These are phyloP conservation scores for Solanum verrucosum DNA, from an alignment of 257 asterid species.

Conservation along the genomic window DNA sequence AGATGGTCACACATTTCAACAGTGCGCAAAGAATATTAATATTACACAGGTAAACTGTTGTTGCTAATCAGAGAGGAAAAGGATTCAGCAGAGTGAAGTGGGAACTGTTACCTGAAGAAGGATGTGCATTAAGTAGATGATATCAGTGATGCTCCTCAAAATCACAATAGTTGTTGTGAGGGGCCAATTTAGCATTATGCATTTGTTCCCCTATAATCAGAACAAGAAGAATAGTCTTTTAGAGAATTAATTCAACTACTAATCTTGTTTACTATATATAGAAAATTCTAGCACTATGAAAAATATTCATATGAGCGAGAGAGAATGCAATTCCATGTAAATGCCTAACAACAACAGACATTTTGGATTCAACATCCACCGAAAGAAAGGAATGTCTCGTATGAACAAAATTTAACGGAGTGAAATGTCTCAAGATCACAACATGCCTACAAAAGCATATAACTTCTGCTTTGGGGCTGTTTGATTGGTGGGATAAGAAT, in stretches of 20 bases:
- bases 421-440: neutral
- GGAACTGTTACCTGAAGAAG: constrained; percentile 68
- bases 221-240: neutral
- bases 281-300: neutral
- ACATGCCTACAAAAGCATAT: neutral
- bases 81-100: neutral
- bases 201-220: constrained; percentile 44
- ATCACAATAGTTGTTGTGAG: constrained; percentile 43
- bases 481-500: neutral
- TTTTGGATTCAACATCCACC: neutral
- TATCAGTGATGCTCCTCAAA: constrained; percentile 72
- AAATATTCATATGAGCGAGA: neutral
- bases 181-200: constrained; percentile 53
- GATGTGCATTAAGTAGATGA: constrained; percentile 60
- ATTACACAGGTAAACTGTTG: neutral
- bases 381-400: neutral
- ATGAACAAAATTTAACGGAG: neutral
- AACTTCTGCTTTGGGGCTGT: neutral
- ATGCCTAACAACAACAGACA: neutral
- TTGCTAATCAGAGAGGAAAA: neutral
- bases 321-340: neutral
- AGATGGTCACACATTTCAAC: neutral
- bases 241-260: neutral
- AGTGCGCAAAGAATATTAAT: neutral
- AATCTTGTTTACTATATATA: neutral